These are phyloP conservation scores for Thermomucor indicae-seudaticae DNA, from an alignment of 371 early-diverging fungal genomes.

Conservation along the genomic window DNA sequence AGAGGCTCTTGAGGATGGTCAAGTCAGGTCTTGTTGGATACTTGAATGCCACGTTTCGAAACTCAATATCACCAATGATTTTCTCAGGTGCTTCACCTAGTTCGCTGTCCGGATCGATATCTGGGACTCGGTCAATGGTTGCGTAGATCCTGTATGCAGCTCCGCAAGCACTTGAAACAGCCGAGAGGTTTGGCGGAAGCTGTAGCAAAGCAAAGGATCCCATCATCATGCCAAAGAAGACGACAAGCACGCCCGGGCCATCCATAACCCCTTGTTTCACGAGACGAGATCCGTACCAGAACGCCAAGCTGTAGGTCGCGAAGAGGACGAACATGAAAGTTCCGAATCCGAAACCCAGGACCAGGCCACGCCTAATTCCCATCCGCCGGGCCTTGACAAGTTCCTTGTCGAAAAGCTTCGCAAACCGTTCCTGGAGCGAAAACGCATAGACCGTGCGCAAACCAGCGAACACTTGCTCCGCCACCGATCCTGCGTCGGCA, in stretches of 20 bases:
- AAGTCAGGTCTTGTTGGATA: slow-evolving; percentile 80
- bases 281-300: slow-evolving; percentile 64
- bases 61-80: slow-evolving; percentile 68
- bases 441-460: slow-evolving; percentile 85
- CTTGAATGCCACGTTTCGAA: slow-evolving; percentile 64
- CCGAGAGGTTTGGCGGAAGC: slow-evolving; percentile 58
- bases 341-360: slow-evolving; percentile 47
- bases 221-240: slow-evolving; percentile 71
- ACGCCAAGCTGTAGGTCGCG: slow-evolving; percentile 60
- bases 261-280: slow-evolving; percentile 21
- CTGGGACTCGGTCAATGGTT: slow-evolving; percentile 76
- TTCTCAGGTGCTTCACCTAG: slow-evolving; percentile 49
- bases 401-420: slow-evolving; percentile 49
- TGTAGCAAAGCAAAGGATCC: slow-evolving; percentile 46
- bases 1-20: slow-evolving; percentile 58
- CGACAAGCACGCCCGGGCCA: slow-evolving; percentile 46
- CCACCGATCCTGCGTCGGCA: slow-evolving; percentile 76
- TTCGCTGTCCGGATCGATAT: slow-evolving; percentile 56
- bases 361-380: slow-evolving; percentile 41
- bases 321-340: slow-evolving; percentile 55
- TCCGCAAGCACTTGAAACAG: slow-evolving; percentile 60
- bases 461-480: slow-evolving; percentile 78
- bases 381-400: slow-evolving; percentile 27
- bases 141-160: slow-evolving; percentile 71
- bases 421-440: slow-evolving; percentile 66